phyloP scores from a whole-genome alignment of 257 asterid species.

The Nicotiana benthamiana region DNA sequence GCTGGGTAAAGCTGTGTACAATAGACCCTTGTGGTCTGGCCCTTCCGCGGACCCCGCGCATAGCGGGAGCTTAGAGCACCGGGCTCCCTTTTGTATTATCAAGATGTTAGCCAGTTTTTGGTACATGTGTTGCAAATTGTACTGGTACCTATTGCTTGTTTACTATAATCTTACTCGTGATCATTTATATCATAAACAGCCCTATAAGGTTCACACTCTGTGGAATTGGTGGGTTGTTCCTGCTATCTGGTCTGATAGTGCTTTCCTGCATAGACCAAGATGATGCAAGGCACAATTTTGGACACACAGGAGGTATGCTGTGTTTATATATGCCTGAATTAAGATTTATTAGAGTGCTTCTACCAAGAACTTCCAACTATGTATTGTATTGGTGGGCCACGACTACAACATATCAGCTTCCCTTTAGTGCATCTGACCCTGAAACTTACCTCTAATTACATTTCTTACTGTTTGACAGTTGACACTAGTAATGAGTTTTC shows the following conservation, averaged over 20 bases:
- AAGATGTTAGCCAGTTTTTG: neutral
- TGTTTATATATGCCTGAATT: neutral
- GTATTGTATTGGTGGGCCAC: neutral
- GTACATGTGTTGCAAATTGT: neutral
- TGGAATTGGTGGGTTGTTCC: constrained; percentile 62
- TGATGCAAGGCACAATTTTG: constrained; percentile 86
- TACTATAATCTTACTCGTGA: neutral
- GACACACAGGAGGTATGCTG: constrained; percentile 75
- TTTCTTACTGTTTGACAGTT: neutral
- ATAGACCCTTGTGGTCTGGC: no score
- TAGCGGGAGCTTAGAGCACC: no score
- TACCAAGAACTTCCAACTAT: neutral
- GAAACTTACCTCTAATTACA: neutral
- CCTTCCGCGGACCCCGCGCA: no score
- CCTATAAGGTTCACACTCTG: constrained; percentile 52
- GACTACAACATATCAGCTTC: neutral
- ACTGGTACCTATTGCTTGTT: neutral
- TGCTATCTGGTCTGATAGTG: constrained; percentile 45
- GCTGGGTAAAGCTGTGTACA: no score
- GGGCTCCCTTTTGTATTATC: neutral
- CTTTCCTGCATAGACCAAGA: constrained; percentile 81
- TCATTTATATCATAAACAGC: constrained; percentile 30
- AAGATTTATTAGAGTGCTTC: neutral
- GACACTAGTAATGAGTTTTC: neutral
- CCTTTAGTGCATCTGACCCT: neutral